Conservation (phyloP, 2,329 filamentous ascomycete species). For the Dryadomyces sulphureus region DNA sequence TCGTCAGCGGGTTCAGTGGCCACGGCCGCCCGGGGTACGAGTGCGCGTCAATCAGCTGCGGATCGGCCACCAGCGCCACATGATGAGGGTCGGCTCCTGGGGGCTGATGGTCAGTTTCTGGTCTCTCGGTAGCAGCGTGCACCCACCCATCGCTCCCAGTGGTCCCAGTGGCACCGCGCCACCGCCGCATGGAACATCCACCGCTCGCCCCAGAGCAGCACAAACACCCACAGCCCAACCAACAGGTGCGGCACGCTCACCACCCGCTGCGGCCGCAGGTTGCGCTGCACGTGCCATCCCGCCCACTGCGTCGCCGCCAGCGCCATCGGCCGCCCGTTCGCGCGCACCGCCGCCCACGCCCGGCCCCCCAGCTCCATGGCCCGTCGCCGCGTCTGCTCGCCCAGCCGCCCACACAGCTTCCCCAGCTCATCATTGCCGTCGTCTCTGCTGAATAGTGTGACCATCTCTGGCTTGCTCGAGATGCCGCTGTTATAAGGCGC, state of each 20-base stretch:
- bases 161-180: conserved; percentile 61
- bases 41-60: conserved; percentile 83
- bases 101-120: conserved; percentile 39
- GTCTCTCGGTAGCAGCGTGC: neutral
- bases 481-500: too few species aligned
- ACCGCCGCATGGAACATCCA: conserved; percentile 60
- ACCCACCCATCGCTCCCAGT: conserved; percentile 86
- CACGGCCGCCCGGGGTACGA: conserved; percentile 75
- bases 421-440: too few species aligned
- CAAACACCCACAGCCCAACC: conserved; percentile 58
- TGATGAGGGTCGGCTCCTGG: conserved; percentile 65
- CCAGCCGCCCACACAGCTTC: too few species aligned
- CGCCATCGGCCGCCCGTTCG: conserved; percentile 21
- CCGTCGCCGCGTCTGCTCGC: too few species aligned
- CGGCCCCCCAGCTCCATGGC: too few species aligned
- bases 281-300: conserved; percentile 22
- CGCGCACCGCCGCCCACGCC: conserved; percentile 3
- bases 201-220: conserved; percentile 75
- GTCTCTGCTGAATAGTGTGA: too few species aligned
- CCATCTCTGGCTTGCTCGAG: too few species aligned
- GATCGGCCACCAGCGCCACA: conserved; percentile 73
- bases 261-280: conserved; percentile 34
- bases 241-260: conserved; percentile 53
- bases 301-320: conserved; percentile 8
- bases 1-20: conserved; percentile 38